Percentiles rank a stretch among this genome's conserved stretches.
Evolutionary conservation across 2,329 filamentous ascomycete genomes (phyloP).

Genomic region (Pseudocercospora vitis): DNA sequence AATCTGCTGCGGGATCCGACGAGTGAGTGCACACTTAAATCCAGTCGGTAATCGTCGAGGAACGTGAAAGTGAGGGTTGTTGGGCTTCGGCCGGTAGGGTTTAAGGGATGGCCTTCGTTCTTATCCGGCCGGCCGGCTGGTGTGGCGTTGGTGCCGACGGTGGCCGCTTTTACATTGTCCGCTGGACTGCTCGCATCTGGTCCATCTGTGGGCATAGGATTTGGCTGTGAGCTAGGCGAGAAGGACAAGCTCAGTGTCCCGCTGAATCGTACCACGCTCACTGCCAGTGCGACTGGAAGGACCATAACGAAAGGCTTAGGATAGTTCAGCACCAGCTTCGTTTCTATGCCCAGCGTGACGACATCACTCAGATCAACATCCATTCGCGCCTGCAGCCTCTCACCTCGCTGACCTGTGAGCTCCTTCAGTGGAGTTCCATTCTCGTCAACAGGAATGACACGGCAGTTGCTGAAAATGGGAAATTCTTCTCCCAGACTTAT

Average conservation of each 20-base stretch:
- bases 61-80: slow-evolving; percentile 96
- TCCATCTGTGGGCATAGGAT: slow-evolving; percentile 37
- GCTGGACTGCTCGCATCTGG: slow-evolving; percentile 28
- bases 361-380: slow-evolving; percentile 96
- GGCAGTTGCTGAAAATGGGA: slow-evolving; percentile 97
- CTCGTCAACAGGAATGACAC: slow-evolving; percentile 87
- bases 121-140: slow-evolving; percentile 28
- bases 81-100: slow-evolving; percentile 45
- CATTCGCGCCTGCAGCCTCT: slow-evolving; percentile 88
- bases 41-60: slow-evolving; percentile 80
- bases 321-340: slow-evolving; percentile 90
- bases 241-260: slow-evolving; percentile 93
- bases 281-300: slow-evolving; percentile 84
- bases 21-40: slow-evolving; percentile 77
- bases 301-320: slow-evolving; percentile 86
- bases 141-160: slow-evolving; percentile 5
- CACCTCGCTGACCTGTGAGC: slow-evolving; percentile 53
- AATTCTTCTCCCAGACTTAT: slow-evolving; percentile 95
- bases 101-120: slow-evolving; percentile 38
- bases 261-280: slow-evolving; percentile 90
- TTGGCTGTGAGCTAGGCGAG: slow-evolving; percentile 61
- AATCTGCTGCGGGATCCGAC: slow-evolving; percentile 76
- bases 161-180: slow-evolving; percentile 18
- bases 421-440: slow-evolving; percentile 60
- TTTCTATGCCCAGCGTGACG: slow-evolving; percentile 91